These are phyloP conservation scores for Euphorbia peplus DNA, from an alignment of 345 rosid species.

Conservation along the genomic window DNA sequence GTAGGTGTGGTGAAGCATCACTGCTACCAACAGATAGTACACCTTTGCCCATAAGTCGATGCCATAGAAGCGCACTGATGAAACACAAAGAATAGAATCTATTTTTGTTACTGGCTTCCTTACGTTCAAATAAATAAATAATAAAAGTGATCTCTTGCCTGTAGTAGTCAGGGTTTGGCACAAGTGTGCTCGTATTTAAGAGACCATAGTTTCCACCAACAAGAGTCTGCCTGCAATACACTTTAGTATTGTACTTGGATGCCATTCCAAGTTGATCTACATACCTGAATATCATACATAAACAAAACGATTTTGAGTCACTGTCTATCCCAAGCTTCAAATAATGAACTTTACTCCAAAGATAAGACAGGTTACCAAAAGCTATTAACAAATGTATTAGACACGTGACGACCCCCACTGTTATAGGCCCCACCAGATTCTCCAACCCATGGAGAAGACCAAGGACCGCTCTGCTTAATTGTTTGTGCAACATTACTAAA, in stretches of 20 bases:
- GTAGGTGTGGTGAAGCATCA: constrained; percentile 56
- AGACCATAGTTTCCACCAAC: constrained; percentile 92
- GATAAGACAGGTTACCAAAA: constrained; percentile 61
- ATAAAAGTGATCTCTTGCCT: constrained; percentile 78
- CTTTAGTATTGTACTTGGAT: constrained; percentile 82
- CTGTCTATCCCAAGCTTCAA: constrained; percentile 5
- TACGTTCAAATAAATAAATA: too few relatives aligned
- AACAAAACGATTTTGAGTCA: not conserved
- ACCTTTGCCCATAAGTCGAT: constrained; percentile 86
- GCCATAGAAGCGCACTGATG: constrained; percentile 90
- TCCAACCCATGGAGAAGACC: constrained; percentile 99
- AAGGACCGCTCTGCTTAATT: constrained; percentile 59
- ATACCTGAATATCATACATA: constrained; percentile 49
- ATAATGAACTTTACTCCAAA: constrained; percentile 11
- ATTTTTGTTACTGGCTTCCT: not conserved
- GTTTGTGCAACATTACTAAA: constrained; percentile 54
- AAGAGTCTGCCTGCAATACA: constrained; percentile 94
- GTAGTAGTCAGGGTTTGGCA: constrained; percentile 93
- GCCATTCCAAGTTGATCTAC: constrained; percentile 99
- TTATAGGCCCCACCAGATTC: constrained; percentile 98
- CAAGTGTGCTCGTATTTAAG: constrained; percentile 58
- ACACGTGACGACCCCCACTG: constrained; percentile 82
- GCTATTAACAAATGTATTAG: constrained; percentile 84
- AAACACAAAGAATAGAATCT: constrained; percentile 9
- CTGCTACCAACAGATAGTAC: constrained; percentile 50